These are phyloP conservation scores for Lactarius deliciosus DNA, from an alignment of 768 basidiomycete species.

Conservation along the genomic window DNA sequence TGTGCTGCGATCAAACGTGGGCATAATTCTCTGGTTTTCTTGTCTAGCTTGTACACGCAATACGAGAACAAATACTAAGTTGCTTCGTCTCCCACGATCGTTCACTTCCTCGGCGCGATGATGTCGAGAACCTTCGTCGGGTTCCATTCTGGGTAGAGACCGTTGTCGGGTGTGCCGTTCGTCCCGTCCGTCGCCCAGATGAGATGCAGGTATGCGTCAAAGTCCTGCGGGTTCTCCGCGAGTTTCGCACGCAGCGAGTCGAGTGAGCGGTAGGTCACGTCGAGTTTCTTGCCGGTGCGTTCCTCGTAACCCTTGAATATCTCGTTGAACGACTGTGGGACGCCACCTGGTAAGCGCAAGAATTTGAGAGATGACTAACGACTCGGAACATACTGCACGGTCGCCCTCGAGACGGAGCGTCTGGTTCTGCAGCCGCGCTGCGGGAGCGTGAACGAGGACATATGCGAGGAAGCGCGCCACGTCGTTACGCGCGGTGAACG, in stretches of 20 bases:
- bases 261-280: slow-evolving; percentile 17
- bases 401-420: slow-evolving; percentile 27
- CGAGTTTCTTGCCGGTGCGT: slow-evolving; percentile 26
- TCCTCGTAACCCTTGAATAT: slow-evolving; percentile 26
- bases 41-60: background rate
- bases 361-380: background rate
- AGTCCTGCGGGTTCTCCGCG: slow-evolving; percentile 24
- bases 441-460: slow-evolving; percentile 28
- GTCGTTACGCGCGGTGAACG: slow-evolving; percentile 30
- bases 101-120: slow-evolving; percentile 14
- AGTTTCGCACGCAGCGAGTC: slow-evolving; percentile 23
- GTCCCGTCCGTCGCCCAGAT: slow-evolving; percentile 18
- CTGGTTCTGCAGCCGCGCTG: slow-evolving; percentile 22
- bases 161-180: slow-evolving; percentile 25
- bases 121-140: slow-evolving; percentile 29
- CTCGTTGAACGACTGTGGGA: slow-evolving; percentile 28
- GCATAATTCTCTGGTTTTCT: background rate
- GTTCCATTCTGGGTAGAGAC: slow-evolving; percentile 30
- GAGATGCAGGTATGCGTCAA: slow-evolving; percentile 20
- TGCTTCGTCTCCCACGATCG: background rate
- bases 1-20: background rate
- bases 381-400: slow-evolving; percentile 20
- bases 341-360: background rate
- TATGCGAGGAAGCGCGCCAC: slow-evolving; percentile 29
- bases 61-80: no score